Evolutionary conservation across 2,329 filamentous ascomycete genomes (phyloP).

Genomic region (Pseudogymnoascus sp.): DNA sequence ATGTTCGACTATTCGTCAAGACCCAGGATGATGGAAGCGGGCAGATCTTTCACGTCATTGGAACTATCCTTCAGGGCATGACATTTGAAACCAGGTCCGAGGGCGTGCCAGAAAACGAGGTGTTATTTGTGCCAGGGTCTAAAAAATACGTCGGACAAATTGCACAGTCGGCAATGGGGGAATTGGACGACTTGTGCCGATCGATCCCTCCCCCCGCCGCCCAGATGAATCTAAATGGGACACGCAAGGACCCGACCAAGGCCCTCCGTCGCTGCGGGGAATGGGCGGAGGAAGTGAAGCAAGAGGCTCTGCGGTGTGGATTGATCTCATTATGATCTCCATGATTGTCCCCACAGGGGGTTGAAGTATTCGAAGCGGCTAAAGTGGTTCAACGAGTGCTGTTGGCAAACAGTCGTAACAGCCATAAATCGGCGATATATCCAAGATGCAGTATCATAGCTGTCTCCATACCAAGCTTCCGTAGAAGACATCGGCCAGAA

Average conservation of each 20-base stretch:
- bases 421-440: not conserved
- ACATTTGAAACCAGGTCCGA: not conserved
- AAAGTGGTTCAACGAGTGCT: not conserved
- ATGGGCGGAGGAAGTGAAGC: not conserved
- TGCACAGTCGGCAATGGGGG: not conserved
- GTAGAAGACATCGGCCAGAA: too few species aligned
- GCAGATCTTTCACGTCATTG: constrained; percentile 2
- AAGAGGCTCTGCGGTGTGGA: not conserved
- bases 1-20: not conserved
- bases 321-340: not conserved
- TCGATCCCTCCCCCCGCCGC: not conserved
- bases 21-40: not conserved
- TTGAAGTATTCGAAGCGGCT: not conserved
- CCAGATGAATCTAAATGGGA: constrained; percentile 1
- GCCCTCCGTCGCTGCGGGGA: not conserved
- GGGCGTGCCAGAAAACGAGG: not conserved
- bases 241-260: not conserved
- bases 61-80: not conserved
- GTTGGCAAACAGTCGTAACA: not conserved
- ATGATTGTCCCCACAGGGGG: not conserved
- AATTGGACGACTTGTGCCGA: not conserved
- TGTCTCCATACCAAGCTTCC: too few species aligned
- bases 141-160: not conserved
- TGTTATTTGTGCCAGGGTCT: not conserved
- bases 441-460: too few species aligned